Evolutionary conservation across 208 protist genomes (phyloP), one percentile per base, ranked within the genome.

Genomic region (Trypanosoma scelopori): DNA sequence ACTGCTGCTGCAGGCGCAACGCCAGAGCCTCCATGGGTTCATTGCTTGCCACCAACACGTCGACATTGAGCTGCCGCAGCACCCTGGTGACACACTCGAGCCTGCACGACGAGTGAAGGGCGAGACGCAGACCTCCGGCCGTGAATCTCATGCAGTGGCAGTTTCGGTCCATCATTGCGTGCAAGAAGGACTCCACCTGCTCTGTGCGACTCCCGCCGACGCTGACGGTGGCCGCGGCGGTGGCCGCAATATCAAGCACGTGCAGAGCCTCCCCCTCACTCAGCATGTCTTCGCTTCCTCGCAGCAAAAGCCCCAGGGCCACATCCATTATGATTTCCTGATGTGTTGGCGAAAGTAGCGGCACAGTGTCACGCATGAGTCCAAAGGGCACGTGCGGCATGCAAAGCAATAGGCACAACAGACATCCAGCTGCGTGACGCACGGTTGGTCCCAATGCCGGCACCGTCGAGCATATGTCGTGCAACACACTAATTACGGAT

Each of bases 361-460:
- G 65, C 32, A 81, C 71, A 27, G 87, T 55, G 42, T 56, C 55
- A 12, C 65, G 59, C 15, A 90, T 55, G 1, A 58, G 55, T 43
- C 55, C 49, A 67, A 52, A 51, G 16, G 41, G 52, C 27, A 41
- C 60, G 42, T 30, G 22, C 22, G 50, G 61, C 5, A 72, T 79
- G 53, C 69, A 60, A 7, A 84, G 46, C 15, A 85, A 61, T 1
- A 91, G 60, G 50, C 72, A 80, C 23, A 79, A 71, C 6, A 89
- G 70, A 51, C 81, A 89, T 23, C 87, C 87, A 18, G 80, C 74
- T 0, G 84, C 75, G 71, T 91, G 74, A 7, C 84, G 79, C 52
- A 91, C 62, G 25, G 76, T 79, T 13, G 82, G 81, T 11, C 84
- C 84, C 47, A 93, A 49, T 55, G 37, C 28, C 2, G 35, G 9